Base-by-base conservation (phyloP, 305 asterid species). In the Coffea humblotiana region DNA sequence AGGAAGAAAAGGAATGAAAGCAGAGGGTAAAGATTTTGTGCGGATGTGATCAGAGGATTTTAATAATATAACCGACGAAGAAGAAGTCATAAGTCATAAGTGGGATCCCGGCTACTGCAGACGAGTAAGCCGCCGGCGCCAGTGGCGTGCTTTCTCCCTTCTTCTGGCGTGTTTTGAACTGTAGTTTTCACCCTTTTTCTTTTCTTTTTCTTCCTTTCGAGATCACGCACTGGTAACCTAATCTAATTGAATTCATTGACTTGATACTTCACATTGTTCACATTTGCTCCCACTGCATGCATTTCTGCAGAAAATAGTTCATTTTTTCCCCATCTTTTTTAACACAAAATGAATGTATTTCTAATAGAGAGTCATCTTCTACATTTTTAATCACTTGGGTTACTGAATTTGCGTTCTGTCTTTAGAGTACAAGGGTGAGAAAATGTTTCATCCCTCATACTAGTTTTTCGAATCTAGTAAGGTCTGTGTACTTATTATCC, bases 91-190 rank as follows among this genome's bases (percentile, higher is more conserved):
- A 32, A 32, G 32, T 16, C 35, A 10, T 2, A 8, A 1, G 63
- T 71, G 35, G 78, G 81, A 54, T 27, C 78, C 78, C 65, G 75
- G 25, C 15, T 65, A 54, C 56, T 67, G 71, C 75, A 79, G 79
- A 80, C 12, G 78, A 51, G 69, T 58, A 43, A 78, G 77, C 77
- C 71, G 61, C 43, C 40, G 19, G 14, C 49, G 67, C 60, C 76
- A 14, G 70, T 14, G 64, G 78, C 78, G 78, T 79, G 83, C 74
- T 23, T 79, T 45, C 48, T 6, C 12, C 23, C 45, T 16, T 0
- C 9, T 51, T 40, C 66, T 35, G 67, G 68, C 75, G 75, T 52
- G 75, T 18, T 68, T 76, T 56, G 40, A 52, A 54, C 71, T 27
- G 78, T 74, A 29, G 67, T 60, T 73, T 32, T 79, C 63, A 79